Evolutionary conservation across 2,329 filamentous ascomycete species (phyloP).

Genomic region (Clonostachys rosea): DNA sequence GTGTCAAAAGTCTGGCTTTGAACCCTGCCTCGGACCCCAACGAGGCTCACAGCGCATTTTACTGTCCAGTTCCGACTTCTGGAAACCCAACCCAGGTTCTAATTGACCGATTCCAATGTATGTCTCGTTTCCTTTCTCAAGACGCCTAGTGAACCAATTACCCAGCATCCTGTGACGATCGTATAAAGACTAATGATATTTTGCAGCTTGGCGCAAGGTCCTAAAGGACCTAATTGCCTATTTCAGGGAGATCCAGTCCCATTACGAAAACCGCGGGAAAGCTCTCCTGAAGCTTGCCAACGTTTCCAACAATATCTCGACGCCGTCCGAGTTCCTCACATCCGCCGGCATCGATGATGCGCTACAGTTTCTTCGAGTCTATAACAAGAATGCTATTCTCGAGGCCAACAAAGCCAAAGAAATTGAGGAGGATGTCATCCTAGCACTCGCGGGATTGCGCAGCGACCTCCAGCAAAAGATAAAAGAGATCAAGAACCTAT

Average conservation of each 20-base stretch:
- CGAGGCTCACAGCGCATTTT: conserved; percentile 78
- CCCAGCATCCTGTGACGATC: background rate
- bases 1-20: conserved; percentile 74
- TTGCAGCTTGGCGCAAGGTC: conserved; percentile 83
- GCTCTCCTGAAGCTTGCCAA: conserved; percentile 78
- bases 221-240: conserved; percentile 92
- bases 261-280: conserved; percentile 84
- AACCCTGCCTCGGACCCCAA: conserved; percentile 65
- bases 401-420: conserved; percentile 88
- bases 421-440: conserved; percentile 87
- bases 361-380: conserved; percentile 71
- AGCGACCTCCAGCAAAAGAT: conserved; percentile 93
- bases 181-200: background rate
- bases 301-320: conserved; percentile 73
- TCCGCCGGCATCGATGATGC: conserved; percentile 87
- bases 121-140: conserved; percentile 14
- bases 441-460: conserved; percentile 78
- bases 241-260: conserved; percentile 85
- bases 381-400: conserved; percentile 73
- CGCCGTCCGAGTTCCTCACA: conserved; percentile 71
- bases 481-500: conserved; percentile 93
- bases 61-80: conserved; percentile 81
- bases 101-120: conserved; percentile 84
- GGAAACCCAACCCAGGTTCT: conserved; percentile 86
- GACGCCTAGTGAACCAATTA: background rate